Evolutionary conservation across 495 filamentous ascomycete species (phyloP).

Genomic region (Zalerion maritima): DNA sequence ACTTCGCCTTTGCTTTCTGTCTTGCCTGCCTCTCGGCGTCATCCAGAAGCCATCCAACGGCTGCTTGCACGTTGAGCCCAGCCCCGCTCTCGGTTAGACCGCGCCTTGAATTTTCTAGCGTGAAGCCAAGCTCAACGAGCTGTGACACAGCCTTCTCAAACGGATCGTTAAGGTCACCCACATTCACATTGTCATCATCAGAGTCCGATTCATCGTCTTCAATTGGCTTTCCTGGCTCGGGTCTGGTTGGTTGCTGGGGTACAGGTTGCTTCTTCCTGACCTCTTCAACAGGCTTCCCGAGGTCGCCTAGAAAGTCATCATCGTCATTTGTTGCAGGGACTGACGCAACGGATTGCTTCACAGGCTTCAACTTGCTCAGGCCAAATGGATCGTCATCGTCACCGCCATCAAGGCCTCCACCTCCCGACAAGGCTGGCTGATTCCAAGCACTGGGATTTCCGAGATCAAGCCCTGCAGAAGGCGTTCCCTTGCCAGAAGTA

Average conservation of each 20-base stretch:
- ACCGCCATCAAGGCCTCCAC: conserved; percentile 14
- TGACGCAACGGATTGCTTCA: too few relatives aligned
- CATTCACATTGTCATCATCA: conserved; percentile 15
- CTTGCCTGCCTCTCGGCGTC: conserved; percentile 70
- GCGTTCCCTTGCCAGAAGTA: conserved; percentile 12
- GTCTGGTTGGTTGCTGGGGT: conserved; percentile 22
- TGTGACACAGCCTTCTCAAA: conserved; percentile 76
- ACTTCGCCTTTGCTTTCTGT: conserved; percentile 25
- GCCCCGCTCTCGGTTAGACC: conserved; percentile 67
- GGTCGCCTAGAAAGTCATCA: conserved; percentile 77
- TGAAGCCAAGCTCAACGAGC: conserved; percentile 90
- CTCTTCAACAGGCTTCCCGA: conserved; percentile 78
- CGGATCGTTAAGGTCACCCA: conserved; percentile 33
- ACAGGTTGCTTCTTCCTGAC: conserved; percentile 30
- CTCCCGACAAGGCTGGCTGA: conserved; percentile 8
- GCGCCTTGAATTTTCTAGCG: conserved; percentile 58
- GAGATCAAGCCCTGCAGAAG: conserved; percentile 16
- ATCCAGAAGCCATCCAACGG: conserved; percentile 79
- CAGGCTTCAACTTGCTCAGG: conserved; percentile 48
- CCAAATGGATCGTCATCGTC: conserved; percentile 78
- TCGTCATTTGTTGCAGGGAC: conserved; percentile 29
- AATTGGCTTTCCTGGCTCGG: conserved; percentile 29
- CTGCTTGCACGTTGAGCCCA: conserved; percentile 71
- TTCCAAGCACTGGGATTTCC: conserved; percentile 24
- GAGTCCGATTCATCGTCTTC: conserved; percentile 31